Percentiles rank a stretch among this genome's conserved stretches.
phyloP scores from a whole-genome alignment of 257 asterid species.

The Solanum tarapatanum region DNA sequence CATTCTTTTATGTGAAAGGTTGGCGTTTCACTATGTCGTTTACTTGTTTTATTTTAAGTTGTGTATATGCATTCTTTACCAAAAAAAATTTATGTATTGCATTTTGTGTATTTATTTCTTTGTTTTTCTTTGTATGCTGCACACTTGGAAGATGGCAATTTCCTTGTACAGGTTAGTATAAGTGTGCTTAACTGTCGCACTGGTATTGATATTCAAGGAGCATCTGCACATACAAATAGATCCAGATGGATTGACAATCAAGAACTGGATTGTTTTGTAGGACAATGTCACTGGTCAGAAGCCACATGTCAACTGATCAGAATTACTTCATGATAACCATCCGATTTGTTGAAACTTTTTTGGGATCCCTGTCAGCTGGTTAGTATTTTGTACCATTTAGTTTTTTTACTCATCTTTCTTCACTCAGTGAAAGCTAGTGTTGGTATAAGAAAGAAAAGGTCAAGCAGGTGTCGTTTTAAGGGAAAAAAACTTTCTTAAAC shows the following conservation, averaged over 20 bases:
- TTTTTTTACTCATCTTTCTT: background rate
- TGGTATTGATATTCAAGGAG: background rate
- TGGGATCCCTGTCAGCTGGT: slow-evolving; percentile 98
- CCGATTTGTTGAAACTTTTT: slow-evolving; percentile 93
- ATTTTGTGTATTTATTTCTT: slow-evolving; percentile 15
- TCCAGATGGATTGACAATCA: slow-evolving; percentile 4
- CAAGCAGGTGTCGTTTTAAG: background rate
- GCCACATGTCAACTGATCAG: slow-evolving; percentile 68
- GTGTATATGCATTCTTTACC: background rate
- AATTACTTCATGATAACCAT: slow-evolving; percentile 72
- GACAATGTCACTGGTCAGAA: slow-evolving; percentile 93
- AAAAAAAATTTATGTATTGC: background rate
- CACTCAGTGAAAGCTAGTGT: background rate
- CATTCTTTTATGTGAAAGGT: background rate
- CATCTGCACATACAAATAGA: background rate
- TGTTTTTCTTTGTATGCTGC: slow-evolving; percentile 13
- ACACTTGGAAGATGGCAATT: slow-evolving; percentile 86
- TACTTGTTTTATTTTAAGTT: background rate
- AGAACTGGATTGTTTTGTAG: slow-evolving; percentile 29
- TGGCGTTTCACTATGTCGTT: slow-evolving; percentile 2
- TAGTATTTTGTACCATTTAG: slow-evolving; percentile 3
- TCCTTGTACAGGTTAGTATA: slow-evolving; percentile 85
- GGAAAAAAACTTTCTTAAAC: background rate
- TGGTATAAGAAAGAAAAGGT: background rate
- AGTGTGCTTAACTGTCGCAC: background rate